These are phyloP conservation scores for Gossypium aridum DNA, from an alignment of 441 rosid genomes.

Conservation along the genomic window DNA sequence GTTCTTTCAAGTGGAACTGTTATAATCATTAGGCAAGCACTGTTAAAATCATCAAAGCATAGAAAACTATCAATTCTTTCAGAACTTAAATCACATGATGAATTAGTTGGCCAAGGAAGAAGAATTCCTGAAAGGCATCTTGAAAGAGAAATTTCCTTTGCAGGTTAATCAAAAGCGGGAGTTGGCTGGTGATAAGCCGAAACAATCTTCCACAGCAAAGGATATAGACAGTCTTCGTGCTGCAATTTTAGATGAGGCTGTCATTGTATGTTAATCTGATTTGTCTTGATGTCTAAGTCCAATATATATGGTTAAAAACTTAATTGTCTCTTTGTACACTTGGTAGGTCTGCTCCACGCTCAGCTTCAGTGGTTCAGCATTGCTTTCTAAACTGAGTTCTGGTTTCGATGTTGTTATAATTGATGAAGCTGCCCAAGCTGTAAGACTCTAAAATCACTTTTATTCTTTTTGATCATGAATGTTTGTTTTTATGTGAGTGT, in stretches of 20 bases:
- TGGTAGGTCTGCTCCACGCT: constrained; percentile 86
- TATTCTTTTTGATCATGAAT: constrained; percentile 6
- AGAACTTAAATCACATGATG: neutral
- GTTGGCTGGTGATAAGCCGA: constrained; percentile 59
- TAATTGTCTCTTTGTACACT: neutral
- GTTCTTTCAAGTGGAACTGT: neutral
- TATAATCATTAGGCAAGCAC: neutral
- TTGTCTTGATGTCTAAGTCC: constrained; percentile 13
- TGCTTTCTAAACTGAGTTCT: constrained; percentile 58
- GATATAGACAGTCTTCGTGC: constrained; percentile 72
- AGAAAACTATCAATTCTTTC: neutral
- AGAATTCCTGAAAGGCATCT: neutral
- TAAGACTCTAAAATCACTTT: constrained; percentile 28
- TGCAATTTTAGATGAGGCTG: constrained; percentile 81
- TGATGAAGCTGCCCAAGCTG: constrained; percentile 99
- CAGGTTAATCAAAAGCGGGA: constrained; percentile 78
- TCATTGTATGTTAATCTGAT: constrained; percentile 47
- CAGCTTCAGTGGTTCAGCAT: constrained; percentile 86
- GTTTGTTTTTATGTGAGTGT: neutral
- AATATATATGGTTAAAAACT: neutral
- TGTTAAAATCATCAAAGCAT: neutral
- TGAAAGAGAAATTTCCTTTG: constrained; percentile 15
- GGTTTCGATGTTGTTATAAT: constrained; percentile 93
- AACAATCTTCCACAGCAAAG: constrained; percentile 58
- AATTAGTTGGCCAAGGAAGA: neutral